These are phyloP conservation scores for Thermochaetoides thermophila DNA, from an alignment of 495 filamentous ascomycete species.

Conservation along the genomic window DNA sequence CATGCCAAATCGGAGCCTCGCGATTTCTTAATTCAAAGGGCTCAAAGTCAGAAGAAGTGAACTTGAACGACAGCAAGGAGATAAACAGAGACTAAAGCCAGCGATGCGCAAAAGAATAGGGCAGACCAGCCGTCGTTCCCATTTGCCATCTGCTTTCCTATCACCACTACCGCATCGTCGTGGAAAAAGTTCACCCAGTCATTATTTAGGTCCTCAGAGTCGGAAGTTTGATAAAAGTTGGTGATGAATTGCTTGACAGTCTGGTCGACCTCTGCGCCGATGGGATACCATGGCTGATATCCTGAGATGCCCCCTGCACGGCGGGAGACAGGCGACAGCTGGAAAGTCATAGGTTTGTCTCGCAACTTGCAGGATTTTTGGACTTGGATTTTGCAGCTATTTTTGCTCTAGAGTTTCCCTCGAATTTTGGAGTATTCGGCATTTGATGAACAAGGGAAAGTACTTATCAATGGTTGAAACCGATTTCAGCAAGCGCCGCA, in stretches of 20 bases:
- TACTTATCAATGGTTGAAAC: no score
- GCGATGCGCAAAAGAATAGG: not conserved
- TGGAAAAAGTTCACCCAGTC: slow-evolving; percentile 26
- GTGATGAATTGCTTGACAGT: slow-evolving; percentile 20
- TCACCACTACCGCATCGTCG: slow-evolving; percentile 18
- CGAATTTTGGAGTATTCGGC: no score
- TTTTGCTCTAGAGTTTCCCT: no score
- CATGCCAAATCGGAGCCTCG: slow-evolving; percentile 10
- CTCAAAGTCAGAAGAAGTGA: not conserved
- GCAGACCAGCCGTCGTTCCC: slow-evolving; percentile 18
- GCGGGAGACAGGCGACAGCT: no score
- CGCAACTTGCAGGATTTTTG: no score
- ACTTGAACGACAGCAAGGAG: not conserved
- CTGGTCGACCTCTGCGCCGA: slow-evolving; percentile 6
- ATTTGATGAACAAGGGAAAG: no score
- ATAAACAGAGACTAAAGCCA: not conserved
- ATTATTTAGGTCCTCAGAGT: slow-evolving; percentile 18
- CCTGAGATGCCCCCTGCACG: slow-evolving; percentile 4
- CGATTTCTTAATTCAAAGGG: slow-evolving; percentile 7
- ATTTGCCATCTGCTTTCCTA: slow-evolving; percentile 17
- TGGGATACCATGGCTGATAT: slow-evolving; percentile 20
- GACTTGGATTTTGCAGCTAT: no score
- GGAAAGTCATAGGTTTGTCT: no score
- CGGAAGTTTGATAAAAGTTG: slow-evolving; percentile 24
- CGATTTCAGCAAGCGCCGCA: no score